Base-by-base conservation (phyloP, 2,329 filamentous ascomycete species). In the Aureobasidium sp. region DNA sequence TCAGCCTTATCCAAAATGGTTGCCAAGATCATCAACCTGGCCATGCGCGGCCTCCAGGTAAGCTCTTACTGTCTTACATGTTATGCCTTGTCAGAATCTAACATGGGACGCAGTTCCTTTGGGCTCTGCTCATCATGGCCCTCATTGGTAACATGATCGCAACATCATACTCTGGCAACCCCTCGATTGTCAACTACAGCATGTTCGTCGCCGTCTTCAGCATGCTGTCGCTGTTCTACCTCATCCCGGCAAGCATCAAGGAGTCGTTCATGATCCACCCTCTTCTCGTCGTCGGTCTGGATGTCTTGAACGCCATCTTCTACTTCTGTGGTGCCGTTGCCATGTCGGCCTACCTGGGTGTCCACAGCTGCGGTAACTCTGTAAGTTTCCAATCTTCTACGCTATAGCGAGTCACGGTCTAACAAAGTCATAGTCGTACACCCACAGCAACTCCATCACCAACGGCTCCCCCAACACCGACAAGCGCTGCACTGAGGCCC, bases 401-500 rank as follows among this genome's bases (percentile, higher is more conserved):
- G 1, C 7, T n/a, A 45, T 17, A 1, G 4, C 14, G 7, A 11
- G n/a, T 1, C 45, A n/a, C 5, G 2, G 17, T 9, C 45, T 48
- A 31, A 48, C 25, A 48, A 11, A n/a, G 14, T 7, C 8, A 48
- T 63, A 74, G 67, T 67, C 66, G 62, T 79, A 79, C 69, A 72
- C 72, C 29, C 49, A 63, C 53, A 74, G 65, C 52, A 76, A 75
- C 71, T 71, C 67, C 27, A 74, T 78, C 64, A 78, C 74, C 61
- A 76, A 76, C 66, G 73, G 71, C 64, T 86, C 85, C 49, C 64
- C 66, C 64, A 72, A 87, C 73, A 78, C 81, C 64, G 73, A 79
- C 71, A 85, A 87, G 77, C 83, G 87, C 66, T 92, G 89, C 77
- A 85, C 84, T 65, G 85, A 90, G 76, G 83, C 90, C 17, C 89